Conservation (phyloP, 129 eudicot species). For the Flaveria robusta region DNA sequence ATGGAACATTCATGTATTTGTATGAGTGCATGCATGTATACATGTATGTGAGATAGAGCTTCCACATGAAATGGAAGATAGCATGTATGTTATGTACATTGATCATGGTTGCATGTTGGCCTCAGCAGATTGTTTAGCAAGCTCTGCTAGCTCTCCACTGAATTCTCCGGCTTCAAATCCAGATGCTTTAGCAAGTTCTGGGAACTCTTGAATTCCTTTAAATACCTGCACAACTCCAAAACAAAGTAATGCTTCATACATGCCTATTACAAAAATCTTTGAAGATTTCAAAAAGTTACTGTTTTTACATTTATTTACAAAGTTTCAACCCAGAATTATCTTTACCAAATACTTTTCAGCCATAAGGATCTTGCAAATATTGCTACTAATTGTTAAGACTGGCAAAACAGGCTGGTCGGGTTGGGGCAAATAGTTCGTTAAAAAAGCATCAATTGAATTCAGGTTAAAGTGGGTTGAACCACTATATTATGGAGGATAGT, state of each 20-base stretch:
- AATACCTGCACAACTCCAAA: constrained; percentile 50
- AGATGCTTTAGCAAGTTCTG: constrained; percentile 68
- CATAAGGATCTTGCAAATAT: too few species aligned
- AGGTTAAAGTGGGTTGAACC: too few species aligned
- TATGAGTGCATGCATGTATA: background rate
- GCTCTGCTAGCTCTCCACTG: constrained; percentile 35
- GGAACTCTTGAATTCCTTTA: constrained; percentile 57
- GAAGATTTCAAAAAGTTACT: too few species aligned
- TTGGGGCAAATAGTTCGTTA: too few species aligned
- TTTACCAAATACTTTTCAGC: too few species aligned
- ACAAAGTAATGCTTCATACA: background rate
- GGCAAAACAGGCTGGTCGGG: background rate
- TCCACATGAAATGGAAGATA: constrained; percentile 8
- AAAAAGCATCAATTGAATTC: too few species aligned
- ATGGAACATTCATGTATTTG: constrained; percentile 7
- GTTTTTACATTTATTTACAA: too few species aligned
- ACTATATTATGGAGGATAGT: too few species aligned
- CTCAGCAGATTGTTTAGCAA: constrained; percentile 38
- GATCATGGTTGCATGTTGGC: constrained; percentile 34
- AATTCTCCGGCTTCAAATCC: constrained; percentile 60
- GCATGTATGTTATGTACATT: background rate
- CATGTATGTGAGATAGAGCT: constrained; percentile 18
- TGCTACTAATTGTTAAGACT: too few species aligned
- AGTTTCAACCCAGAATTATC: too few species aligned
- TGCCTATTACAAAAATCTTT: too few species aligned